Evolutionary conservation across 2,329 filamentous ascomycete genomes (phyloP), one percentile per base, ranked within the genome.

Genomic region (Cytospora piceae): DNA sequence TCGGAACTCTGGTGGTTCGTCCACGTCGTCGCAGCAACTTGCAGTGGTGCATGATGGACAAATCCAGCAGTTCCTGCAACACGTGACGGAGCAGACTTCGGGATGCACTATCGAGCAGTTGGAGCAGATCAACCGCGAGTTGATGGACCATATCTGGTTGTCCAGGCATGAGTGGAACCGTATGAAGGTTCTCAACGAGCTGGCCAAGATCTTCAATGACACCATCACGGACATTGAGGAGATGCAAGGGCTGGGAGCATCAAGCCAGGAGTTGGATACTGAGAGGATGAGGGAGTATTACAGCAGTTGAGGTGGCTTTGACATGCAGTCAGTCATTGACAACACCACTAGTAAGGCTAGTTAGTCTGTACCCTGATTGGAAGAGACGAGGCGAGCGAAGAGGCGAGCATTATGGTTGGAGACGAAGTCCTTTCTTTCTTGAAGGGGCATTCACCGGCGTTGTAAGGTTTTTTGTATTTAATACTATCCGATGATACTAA

Each of bases 81-180:
- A 87, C 46, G 80, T 97, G 39, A 88, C 89, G 0, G 78, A 85
- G 32, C 82, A 83, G 54, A 94, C 91, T 2, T 89, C 87, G 24
- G 92, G 92, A 0, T 92, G 91, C 75, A 91, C 90, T 0, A 91
- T 99, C 61, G 95, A 99, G 78, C 94, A 99, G 76, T 81, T 99
- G 24, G 94, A 98, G 81, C 94, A 98, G 77, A 89, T 97, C 75
- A 94, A 94, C 75, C 90, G 93, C 9, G 88, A 90, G 70, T 81
- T 98, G 69, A 98, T 98, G 94, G 91, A 94, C 67, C 87, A 89
- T 69, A 85, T 98, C 54, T 99, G 95, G 95, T 84, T 83, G 67
- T 85, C 85, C 67, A 85, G 93, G 58, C 84, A 87, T 57, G 89
- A 96, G 73, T 95, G 92, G 87, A 95, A 99, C 77, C 87, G 95